Evolutionary conservation across 768 basidiomycete species (phyloP), one percentile per base, ranked within the genome.

Genomic region (Termitomyces sp.): DNA sequence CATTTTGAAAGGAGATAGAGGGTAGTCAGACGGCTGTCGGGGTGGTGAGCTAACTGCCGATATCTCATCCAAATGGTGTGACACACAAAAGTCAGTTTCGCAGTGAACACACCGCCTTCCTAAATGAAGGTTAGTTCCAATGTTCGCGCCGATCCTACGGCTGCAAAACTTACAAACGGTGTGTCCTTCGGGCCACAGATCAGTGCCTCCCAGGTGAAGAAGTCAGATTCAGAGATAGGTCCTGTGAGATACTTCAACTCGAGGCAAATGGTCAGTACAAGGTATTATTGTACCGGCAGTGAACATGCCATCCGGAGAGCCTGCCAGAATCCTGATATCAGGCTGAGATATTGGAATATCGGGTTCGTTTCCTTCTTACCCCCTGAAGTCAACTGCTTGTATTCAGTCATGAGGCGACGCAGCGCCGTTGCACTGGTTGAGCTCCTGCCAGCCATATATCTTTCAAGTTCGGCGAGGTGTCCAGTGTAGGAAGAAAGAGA

Each of bases 1-100:
- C 97, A 99, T 98, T 78, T 95, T 98, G 87, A 98, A 98, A 20
- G 97, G 97, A 53, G 93, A 96, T 67, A 99, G 77, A 33, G 97
- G 97, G 74, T 99, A 99, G 69, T 99, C 97, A 39, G 81, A 70
- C 0, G 95, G 95, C 93, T 94, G 58, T 8, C 40, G 30, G n/a
- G 42, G 42, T 40, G 16, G 52, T 52, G 36, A 55, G 53, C 43
- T 33, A 52, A 36, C 1, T 32, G 50, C 18, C 36, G n/a, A 30
- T 50, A 26, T 32, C 14, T 43, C 9, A 27, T 50, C 22, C 26
- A 20, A 20, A 59, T 56, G 2, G 30, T 42, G 44, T 55, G 32
- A 83, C 93, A 68, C 72, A 94, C 94, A 72, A 99, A 99, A 37
- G 87, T 89, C 65, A 99, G 80, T 69, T 87, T 92, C 37, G 96